Evolutionary conservation across 2,329 filamentous ascomycete genomes (phyloP), one percentile per base, ranked within the genome.

Genomic region (Aspergillus glaucus): DNA sequence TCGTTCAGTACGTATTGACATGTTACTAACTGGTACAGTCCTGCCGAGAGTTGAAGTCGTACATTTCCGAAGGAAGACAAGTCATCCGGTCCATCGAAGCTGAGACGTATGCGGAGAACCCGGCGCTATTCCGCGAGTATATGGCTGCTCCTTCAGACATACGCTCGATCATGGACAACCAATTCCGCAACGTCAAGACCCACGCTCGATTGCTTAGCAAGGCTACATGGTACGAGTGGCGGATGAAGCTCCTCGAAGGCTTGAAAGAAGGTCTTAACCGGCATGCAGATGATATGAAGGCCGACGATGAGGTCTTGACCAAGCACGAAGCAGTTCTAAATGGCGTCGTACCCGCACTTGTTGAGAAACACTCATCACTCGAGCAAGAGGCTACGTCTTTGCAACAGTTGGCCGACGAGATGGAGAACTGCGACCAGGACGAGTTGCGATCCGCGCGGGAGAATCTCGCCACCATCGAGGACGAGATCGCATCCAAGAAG

Each of bases 181-280:
- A 97, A 64, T 93, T 98, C 76, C 93, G 95, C 68, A 96, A 97
- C 62, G 87, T 95, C 68, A 97, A 96, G 74, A 91, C 89, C 0
- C 87, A 95, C 66, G 89, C 92, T 14, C 82, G 93, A 22, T 78
- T 96, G 12, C 76, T 91, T 45, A 96, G 92, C 72, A 96, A 96
- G 65, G 89, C 88, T 49, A 91, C 93, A 75, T 98, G 93, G 93
- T 98, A 98, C 66, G 87, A 92, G 62, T 98, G 93, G 93, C 85
- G 93, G 37, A 92, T 88, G 78, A 92, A 93, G 61, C 79, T 97
- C 21, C 84, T 87, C 26, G 79, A 90, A 48, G 87, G 88, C 15
- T 78, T 98, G 34, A 90, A 87, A 63, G 84, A 89, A 58, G 91
- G 88, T 3, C 79, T 97, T 3, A 68, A 87, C 47, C 83, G 80